Base-by-base conservation (phyloP, 352 stramenopile genomes). In the Phytopythium chamaehyphon region DNA sequence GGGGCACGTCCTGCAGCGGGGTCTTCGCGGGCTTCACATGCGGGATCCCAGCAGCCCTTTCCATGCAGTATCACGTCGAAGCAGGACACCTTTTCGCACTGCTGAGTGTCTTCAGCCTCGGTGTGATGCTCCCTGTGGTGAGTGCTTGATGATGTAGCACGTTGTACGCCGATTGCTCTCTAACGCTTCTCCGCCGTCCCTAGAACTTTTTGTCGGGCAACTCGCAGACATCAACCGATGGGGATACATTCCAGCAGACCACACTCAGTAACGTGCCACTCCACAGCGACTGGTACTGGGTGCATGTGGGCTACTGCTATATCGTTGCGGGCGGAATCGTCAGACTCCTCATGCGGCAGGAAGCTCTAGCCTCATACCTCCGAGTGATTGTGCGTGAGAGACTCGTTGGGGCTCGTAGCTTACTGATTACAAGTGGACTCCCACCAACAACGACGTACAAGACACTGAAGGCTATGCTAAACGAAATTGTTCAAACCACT, bases 231-330 rank as follows among this genome's bases (percentile, higher is more conserved):
- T 58, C 70, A 6, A 59, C 67, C 19, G 51, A 55, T 5, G 57
- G 59, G 12, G 67, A 72, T 24, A 83, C 76, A 26, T 93, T 87
- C 50, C 75, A 89, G 62, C 68, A 79, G 37, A 89, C 76, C 19
- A 93, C 82, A n/a, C 80, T 89, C 43, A 88, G 82, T 47, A 93
- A 93, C 47, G 82, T 93, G 16, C 82, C 82, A 19, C 61, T 93
- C 0, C 68, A 80, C 42, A 93, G 82, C 50, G 50, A 82, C 38
- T 93, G 82, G 79, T 86, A 83, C 55, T 93, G 82, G 82, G 64
- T 61, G 11, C 82, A 93, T 49, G 82, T 93, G 3, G 75, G 49
- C 11, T 90, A 90, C 38, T 89, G 75, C 57, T 93, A 93, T 54
- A 11, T 89, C 9, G 71, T 89, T 6, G 80, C 71, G 5, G 69